phyloP scores from a whole-genome alignment of 768 basidiomycete species.

The Mycena floridula region DNA sequence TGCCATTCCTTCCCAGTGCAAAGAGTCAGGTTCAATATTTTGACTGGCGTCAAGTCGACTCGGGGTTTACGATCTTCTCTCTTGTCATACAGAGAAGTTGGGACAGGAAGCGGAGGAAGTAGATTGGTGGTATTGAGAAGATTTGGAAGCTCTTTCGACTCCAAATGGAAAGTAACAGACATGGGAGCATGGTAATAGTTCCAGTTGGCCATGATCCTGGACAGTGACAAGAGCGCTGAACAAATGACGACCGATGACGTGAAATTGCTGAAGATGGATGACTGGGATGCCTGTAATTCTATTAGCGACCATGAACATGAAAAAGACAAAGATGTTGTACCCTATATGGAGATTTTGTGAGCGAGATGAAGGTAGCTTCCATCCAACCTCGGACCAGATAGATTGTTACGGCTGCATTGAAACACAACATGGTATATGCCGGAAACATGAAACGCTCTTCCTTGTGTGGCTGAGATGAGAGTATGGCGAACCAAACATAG shows the following conservation, averaged over 20 bases:
- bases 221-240: conserved; percentile 64
- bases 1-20: conserved; percentile 97
- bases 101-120: conserved; percentile 35
- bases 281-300: conserved; percentile 61
- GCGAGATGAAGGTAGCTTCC: conserved; percentile 65
- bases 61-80: conserved; percentile 6
- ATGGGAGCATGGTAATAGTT: conserved; percentile 91
- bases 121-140: conserved; percentile 71
- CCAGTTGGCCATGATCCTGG: conserved; percentile 77
- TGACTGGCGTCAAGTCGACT: conserved; percentile 65
- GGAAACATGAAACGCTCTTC: conserved; percentile 99
- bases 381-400: conserved; percentile 86
- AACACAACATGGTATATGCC: conserved; percentile 83
- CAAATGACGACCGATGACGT: conserved; percentile 67
- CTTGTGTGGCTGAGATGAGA: conserved; percentile 85
- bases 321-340: conserved; percentile 37
- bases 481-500: conserved; percentile 84
- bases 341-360: conserved; percentile 81
- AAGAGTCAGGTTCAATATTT: conserved; percentile 63
- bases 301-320: neutral
- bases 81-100: conserved; percentile 2
- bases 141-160: conserved; percentile 73
- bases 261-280: conserved; percentile 67
- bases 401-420: conserved; percentile 88
- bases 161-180: conserved; percentile 61